These are phyloP conservation scores for Euphorbia tirucalli DNA, from an alignment of 345 rosid genomes.

Conservation along the genomic window DNA sequence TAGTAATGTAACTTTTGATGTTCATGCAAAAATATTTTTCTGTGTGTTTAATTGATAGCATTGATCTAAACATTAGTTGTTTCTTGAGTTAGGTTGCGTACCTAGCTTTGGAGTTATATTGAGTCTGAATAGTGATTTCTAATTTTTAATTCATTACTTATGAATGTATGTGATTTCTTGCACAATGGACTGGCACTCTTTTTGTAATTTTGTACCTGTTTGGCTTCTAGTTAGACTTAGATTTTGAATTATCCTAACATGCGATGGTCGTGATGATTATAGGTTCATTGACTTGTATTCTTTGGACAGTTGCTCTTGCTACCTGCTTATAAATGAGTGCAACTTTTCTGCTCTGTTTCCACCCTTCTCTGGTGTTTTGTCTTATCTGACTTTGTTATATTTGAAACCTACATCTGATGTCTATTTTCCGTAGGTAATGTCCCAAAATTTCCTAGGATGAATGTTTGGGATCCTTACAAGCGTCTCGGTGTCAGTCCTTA, in stretches of 20 bases:
- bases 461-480: slow-evolving; percentile 88
- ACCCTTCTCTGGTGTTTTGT: neutral
- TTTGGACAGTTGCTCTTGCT: neutral
- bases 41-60: neutral
- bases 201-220: neutral
- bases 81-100: neutral
- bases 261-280: neutral
- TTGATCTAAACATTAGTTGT: neutral
- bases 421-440: slow-evolving; percentile 44
- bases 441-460: slow-evolving; percentile 64
- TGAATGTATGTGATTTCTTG: neutral
- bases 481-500: slow-evolving; percentile 72
- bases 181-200: neutral
- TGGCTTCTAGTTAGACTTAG: neutral
- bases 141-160: neutral
- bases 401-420: neutral
- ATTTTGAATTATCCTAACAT: neutral
- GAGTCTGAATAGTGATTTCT: neutral
- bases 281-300: neutral
- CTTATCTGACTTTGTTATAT: neutral
- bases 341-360: neutral
- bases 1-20: neutral
- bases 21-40: neutral
- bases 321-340: neutral
- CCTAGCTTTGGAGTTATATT: neutral